phyloP scores from a whole-genome alignment of 129 eudicot species.

The Lonicera japonica region DNA sequence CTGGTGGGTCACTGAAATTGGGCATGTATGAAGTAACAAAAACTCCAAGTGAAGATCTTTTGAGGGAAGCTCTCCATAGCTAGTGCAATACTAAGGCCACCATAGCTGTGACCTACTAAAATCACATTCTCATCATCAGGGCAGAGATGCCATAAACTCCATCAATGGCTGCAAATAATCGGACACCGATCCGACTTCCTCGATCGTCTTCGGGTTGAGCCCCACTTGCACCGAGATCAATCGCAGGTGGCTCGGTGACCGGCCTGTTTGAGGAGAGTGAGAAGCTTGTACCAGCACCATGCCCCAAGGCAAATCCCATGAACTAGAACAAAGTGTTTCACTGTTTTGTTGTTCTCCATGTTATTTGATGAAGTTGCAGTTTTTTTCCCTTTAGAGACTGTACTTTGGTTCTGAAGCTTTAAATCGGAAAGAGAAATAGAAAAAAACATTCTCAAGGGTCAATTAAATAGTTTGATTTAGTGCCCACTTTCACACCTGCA shows the following conservation, averaged over 20 bases:
- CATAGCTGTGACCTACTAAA: slow-evolving; percentile 60
- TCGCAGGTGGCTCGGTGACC: slow-evolving; percentile 47
- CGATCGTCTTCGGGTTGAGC: slow-evolving; percentile 30
- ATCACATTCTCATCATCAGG: slow-evolving; percentile 33
- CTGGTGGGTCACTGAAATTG: slow-evolving; percentile 29
- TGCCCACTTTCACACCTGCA: too few relatives aligned
- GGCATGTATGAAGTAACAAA: slow-evolving; percentile 52
- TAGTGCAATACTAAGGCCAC: slow-evolving; percentile 43
- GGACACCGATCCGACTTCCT: slow-evolving; percentile 27
- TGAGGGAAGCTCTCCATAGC: slow-evolving; percentile 54
- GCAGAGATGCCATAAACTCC: slow-evolving; percentile 30
- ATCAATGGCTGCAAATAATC: slow-evolving; percentile 45
- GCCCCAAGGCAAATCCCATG: slow-evolving; percentile 58
- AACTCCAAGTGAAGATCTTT: slow-evolving; percentile 35
- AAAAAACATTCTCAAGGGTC: too few relatives aligned
- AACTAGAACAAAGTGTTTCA: slow-evolving; percentile 55
- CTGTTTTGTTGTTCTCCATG: too few relatives aligned
- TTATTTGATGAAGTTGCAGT: too few relatives aligned
- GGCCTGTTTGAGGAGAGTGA: slow-evolving; percentile 22
- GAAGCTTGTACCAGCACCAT: slow-evolving; percentile 74
- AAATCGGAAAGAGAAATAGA: too few relatives aligned
- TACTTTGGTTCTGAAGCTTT: too few relatives aligned
- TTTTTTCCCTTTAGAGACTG: too few relatives aligned
- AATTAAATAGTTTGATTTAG: too few relatives aligned
- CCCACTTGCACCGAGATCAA: slow-evolving; percentile 55